Base-by-base conservation (phyloP, 2,329 filamentous ascomycete genomes). In the Arachnomyces sp. region DNA sequence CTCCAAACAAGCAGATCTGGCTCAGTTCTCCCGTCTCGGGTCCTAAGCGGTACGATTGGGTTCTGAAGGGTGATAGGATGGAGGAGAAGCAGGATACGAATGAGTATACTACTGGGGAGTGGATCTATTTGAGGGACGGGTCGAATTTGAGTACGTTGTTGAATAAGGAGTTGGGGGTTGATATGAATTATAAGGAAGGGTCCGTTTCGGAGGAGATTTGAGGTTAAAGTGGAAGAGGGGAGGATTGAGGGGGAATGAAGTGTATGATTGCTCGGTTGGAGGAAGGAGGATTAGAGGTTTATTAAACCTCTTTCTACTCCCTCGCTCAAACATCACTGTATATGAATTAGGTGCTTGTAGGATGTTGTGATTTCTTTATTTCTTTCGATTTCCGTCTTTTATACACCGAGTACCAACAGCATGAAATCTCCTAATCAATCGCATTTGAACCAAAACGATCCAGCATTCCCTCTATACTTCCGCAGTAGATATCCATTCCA, bases 1-100 rank as follows among this genome's bases (percentile, higher is more conserved):
- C 92, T 0, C 88, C 90, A 14, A 96, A 95, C 73, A 92, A 88
- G 72, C 92, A 82, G 61, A 95, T 98, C 58, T 98, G 92, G 92
- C 78, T 96, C 34, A 92, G 86, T 29, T 94, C 87, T 32, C 92
- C 92, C 3, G 71, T 87, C 39, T 89, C 86, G 4, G 92, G 92
- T 0, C 92, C 92, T 11, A 95, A 95, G 68, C 82, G 90, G 43
- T 98, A 83, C 68, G 89, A 96, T 63, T 98, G 86, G 77, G 84
- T 94, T 40, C 61, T 89, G 11, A 58, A 61, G 42, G 62, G 81
- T 43, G 86, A 92, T 53, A 72, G 76, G 25, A 84, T 88, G 71
- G 66, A 80, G 53, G 75, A 87, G 58, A 93, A 93, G 68, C 83
- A 89, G 62, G 87, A 81, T 25, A 83, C 80, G 2, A 54, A 63